A percentile compares a stretch with the other conserved stretches of the same genome.
Evolutionary conservation across 2,329 filamentous ascomycete species (phyloP).

Genomic region (Ascosphaera aggregata): DNA sequence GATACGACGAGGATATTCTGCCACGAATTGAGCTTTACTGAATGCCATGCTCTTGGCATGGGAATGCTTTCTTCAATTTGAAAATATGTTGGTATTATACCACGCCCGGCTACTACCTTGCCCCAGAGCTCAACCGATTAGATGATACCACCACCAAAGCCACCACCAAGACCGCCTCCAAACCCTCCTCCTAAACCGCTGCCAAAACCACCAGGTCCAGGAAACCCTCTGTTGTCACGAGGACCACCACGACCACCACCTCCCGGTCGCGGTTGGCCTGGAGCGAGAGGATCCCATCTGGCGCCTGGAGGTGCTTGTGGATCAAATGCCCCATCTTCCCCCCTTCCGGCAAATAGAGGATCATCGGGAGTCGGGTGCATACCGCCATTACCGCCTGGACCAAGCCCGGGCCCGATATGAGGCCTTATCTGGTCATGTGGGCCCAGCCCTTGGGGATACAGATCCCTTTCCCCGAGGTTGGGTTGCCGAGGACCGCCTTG

Average conservation of each 20-base stretch:
- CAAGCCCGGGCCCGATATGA: slow-evolving; percentile 38
- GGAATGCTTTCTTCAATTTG: too few species aligned
- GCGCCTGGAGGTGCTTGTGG: slow-evolving; percentile 64
- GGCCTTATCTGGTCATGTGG: slow-evolving; percentile 61
- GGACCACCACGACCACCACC: slow-evolving; percentile 23
- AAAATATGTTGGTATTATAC: too few species aligned
- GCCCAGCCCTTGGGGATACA: slow-evolving; percentile 69
- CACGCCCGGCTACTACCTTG: too few species aligned
- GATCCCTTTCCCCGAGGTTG: slow-evolving; percentile 61
- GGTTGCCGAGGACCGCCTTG: slow-evolving; percentile 31
- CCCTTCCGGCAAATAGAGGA: slow-evolving; percentile 47
- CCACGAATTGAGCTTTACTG: too few species aligned
- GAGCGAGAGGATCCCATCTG: slow-evolving; percentile 73
- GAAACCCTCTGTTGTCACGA: slow-evolving; percentile 24
- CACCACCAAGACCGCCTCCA: slow-evolving; percentile 31
- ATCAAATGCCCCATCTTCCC: slow-evolving; percentile 30
- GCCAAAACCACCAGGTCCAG: slow-evolving; percentile 19
- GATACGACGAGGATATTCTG: too few species aligned
- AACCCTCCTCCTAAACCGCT: slow-evolving; percentile 33
- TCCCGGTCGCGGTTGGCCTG: slow-evolving; percentile 32
- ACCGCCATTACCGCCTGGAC: slow-evolving; percentile 44
- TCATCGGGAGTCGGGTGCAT: slow-evolving; percentile 97
- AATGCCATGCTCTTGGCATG: too few species aligned
- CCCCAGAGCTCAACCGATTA: too few species aligned
- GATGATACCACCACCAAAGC: slow-evolving; percentile 21